phyloP scores from a whole-genome alignment of 139 green algal species.

The Eudorina sp. region DNA sequence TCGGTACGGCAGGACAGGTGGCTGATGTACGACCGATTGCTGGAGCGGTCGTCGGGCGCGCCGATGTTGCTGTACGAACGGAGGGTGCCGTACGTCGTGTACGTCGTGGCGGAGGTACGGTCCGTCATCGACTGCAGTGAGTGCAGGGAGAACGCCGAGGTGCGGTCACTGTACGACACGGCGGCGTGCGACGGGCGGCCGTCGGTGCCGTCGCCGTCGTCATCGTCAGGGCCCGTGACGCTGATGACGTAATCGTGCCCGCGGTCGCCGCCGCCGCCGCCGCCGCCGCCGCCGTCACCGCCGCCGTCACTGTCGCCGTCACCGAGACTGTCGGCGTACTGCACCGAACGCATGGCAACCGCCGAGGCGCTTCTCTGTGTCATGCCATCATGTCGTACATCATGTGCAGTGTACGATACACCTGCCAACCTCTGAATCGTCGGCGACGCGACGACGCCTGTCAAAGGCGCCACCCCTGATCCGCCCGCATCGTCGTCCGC shows the following conservation, averaged over 20 bases:
- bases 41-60: not conserved
- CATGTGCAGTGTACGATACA: not conserved
- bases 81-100: too few species aligned
- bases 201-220: not conserved
- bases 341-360: not conserved
- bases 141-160: not conserved
- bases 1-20: not conserved
- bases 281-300: not conserved
- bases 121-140: slow-evolving; percentile 11
- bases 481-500: too few species aligned
- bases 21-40: not conserved
- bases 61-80: too few species aligned
- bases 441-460: not conserved
- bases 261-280: too few species aligned
- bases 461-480: not conserved
- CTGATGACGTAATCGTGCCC: too few species aligned
- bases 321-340: not conserved
- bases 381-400: too few species aligned
- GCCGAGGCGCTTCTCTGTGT: too few species aligned
- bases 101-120: not conserved
- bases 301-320: not conserved
- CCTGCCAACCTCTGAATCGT: not conserved
- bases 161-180: slow-evolving; percentile 24
- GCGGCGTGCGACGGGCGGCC: slow-evolving; percentile 3
- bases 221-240: too few species aligned